Evolutionary conservation across 139 green algal species (phyloP).

Genomic region (Dunaliella primolecta): DNA sequence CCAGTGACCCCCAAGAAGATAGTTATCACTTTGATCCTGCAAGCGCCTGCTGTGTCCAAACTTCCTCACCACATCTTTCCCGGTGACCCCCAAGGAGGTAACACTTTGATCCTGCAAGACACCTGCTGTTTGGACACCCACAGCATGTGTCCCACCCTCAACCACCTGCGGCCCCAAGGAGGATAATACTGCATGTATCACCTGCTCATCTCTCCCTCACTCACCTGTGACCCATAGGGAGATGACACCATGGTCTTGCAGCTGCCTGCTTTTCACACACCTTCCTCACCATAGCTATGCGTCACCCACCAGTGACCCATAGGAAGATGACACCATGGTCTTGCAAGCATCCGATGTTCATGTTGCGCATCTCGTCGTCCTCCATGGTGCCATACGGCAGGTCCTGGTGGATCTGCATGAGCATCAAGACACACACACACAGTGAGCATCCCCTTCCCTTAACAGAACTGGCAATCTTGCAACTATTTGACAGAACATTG

Average conservation of each 20-base stretch:
- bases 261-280: conserved; percentile 58
- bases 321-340: conserved; percentile 86
- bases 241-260: conserved; percentile 83
- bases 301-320: conserved; percentile 76
- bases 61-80: no score
- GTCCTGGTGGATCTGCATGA: conserved; percentile 68
- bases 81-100: no score
- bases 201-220: no score
- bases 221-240: conserved; percentile 84
- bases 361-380: conserved; percentile 78
- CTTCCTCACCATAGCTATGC: no score
- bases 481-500: background rate
- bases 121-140: no score
- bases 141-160: no score
- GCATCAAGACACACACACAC: background rate
- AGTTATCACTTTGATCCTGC: no score
- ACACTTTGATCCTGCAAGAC: no score
- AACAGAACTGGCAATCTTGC: background rate
- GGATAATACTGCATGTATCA: no score
- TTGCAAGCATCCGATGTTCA: conserved; percentile 66
- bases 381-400: conserved; percentile 86
- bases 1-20: no score
- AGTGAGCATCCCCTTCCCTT: background rate
- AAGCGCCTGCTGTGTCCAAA: no score
- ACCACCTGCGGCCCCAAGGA: no score